These are phyloP conservation scores for Candida qinlingensis DNA, from an alignment of 805 yeast genomes.

Conservation along the genomic window DNA sequence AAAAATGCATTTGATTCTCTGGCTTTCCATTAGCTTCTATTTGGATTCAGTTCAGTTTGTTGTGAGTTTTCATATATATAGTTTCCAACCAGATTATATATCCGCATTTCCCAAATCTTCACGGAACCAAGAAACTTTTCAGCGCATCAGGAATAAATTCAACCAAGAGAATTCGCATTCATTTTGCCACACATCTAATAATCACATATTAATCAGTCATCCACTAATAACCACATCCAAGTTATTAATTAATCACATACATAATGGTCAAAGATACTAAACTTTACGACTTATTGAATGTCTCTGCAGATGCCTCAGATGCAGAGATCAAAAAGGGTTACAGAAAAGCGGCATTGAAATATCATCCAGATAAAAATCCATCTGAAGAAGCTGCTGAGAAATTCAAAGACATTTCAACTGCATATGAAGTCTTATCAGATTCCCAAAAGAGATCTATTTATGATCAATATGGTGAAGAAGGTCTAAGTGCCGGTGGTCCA, in stretches of 20 bases:
- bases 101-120: too few species aligned
- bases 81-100: too few species aligned
- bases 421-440: conserved; percentile 85
- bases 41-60: not conserved
- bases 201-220: not conserved
- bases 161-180: too few species aligned
- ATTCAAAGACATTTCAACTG: conserved; percentile 85
- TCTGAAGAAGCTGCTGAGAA: conserved; percentile 91
- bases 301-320: conserved; percentile 62
- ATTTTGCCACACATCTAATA: too few species aligned
- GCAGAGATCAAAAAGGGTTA: conserved; percentile 76
- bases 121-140: too few species aligned
- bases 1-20: not conserved
- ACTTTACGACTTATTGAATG: conserved; percentile 70
- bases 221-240: not conserved
- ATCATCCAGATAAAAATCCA: conserved; percentile 81
- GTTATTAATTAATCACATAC: not conserved
- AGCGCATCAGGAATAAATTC: too few species aligned
- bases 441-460: conserved; percentile 83
- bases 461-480: conserved; percentile 91
- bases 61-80: too few species aligned
- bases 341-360: conserved; percentile 74
- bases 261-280: conserved; percentile 78
- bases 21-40: not conserved
- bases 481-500: conserved; percentile 74